Percentiles rank a stretch among this genome's conserved stretches.
Evolutionary conservation across 805 yeast species (phyloP).

Genomic region (Saturnispora dispora): DNA sequence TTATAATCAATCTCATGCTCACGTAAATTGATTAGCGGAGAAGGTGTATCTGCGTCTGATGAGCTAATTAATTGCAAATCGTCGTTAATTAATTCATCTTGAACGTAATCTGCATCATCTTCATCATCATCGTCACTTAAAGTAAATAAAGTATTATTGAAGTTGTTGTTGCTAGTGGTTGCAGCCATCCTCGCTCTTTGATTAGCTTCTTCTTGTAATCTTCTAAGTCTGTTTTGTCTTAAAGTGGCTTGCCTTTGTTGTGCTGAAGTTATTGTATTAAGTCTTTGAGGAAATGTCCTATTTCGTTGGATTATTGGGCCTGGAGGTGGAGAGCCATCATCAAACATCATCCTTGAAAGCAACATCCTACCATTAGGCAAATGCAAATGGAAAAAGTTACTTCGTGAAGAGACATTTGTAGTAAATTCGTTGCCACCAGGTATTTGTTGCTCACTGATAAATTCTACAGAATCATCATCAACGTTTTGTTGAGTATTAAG

Average conservation of each 20-base stretch:
- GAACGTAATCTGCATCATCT: slow-evolving; percentile 5
- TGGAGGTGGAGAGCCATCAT: neutral
- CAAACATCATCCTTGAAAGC: neutral
- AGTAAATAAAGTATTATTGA: neutral
- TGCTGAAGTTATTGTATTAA: neutral
- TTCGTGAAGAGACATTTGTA: neutral
- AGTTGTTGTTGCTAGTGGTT: neutral
- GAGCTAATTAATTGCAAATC: slow-evolving; percentile 9
- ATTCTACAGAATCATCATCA: slow-evolving; percentile 2
- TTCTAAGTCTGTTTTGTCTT: slow-evolving; percentile 3
- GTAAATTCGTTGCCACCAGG: slow-evolving; percentile 10
- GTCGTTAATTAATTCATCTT: slow-evolving; percentile 1
- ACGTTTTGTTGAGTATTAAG: neutral
- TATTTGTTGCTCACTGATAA: slow-evolving; percentile 17
- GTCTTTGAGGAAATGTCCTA: slow-evolving; percentile 6
- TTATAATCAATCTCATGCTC: neutral
- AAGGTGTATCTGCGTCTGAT: slow-evolving; percentile 3
- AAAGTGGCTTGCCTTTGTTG: neutral
- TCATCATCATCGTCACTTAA: slow-evolving; percentile 9
- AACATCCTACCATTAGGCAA: slow-evolving; percentile 1
- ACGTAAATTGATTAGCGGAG: neutral
- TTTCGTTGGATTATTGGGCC: neutral
- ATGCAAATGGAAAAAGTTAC: slow-evolving; percentile 2
- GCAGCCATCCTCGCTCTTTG: neutral
- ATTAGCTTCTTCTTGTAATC: neutral